Percentiles rank a stretch among this genome's conserved stretches.
Evolutionary conservation across 2,329 filamentous ascomycete genomes (phyloP).

Genomic region (Pleoardoris graminearum): DNA sequence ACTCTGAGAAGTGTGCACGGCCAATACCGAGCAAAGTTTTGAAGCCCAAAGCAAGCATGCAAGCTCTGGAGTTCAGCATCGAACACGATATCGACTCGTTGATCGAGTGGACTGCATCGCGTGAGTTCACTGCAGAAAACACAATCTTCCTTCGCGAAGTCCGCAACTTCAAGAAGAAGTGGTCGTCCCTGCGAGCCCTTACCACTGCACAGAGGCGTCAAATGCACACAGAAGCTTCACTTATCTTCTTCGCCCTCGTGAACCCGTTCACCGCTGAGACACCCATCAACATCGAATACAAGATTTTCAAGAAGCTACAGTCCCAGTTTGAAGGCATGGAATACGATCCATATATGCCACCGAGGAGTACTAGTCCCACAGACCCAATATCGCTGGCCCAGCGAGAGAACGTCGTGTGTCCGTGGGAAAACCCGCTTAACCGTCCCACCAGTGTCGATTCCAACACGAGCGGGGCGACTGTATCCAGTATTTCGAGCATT

Average conservation of each 20-base stretch:
- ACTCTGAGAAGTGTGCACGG: constrained; percentile 27
- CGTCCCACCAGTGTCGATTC: constrained; percentile 40
- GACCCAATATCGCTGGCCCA: constrained; percentile 26
- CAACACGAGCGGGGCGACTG: constrained; percentile 26
- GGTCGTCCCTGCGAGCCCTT: constrained; percentile 29
- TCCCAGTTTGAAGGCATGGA: constrained; percentile 36
- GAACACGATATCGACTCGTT: constrained; percentile 41
- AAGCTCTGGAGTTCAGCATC: constrained; percentile 41
- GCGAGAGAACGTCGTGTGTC: constrained; percentile 43
- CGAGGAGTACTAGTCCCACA: constrained; percentile 25
- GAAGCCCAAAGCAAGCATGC: constrained; percentile 43
- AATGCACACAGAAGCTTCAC: constrained; percentile 44
- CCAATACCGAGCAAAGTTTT: constrained; percentile 31
- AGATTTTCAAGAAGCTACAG: constrained; percentile 43
- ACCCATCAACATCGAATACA: constrained; percentile 47
- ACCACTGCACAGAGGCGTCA: constrained; percentile 39
- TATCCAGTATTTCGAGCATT: constrained; percentile 27
- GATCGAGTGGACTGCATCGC: constrained; percentile 42
- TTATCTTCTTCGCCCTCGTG: constrained; percentile 45
- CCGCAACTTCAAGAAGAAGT: constrained; percentile 43
- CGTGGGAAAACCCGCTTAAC: constrained; percentile 42
- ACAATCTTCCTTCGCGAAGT: constrained; percentile 46
- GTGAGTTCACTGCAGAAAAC: constrained; percentile 45
- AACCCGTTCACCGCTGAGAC: constrained; percentile 44
- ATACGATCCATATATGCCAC: constrained; percentile 42